phyloP scores from a whole-genome alignment of 805 yeast species.

The Yarrowia sp. region DNA sequence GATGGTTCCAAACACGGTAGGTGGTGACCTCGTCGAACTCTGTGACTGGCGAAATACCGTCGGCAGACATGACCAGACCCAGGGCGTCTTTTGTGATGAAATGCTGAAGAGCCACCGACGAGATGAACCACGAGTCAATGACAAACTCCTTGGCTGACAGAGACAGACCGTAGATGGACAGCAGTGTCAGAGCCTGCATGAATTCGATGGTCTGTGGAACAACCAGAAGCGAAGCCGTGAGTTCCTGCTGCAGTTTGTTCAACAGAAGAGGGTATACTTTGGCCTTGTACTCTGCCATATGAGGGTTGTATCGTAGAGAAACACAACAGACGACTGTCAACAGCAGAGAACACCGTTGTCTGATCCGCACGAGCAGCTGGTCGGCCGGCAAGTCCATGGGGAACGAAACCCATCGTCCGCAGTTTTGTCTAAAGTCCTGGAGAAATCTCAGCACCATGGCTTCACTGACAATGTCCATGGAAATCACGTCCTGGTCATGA shows the following conservation, averaged over 20 bases:
- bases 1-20: conserved; percentile 73
- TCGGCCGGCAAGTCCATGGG: conserved; percentile 61
- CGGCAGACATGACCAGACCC: conserved; percentile 45
- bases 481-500: conserved; percentile 57
- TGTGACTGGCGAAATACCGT: conserved; percentile 49
- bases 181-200: conserved; percentile 69
- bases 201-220: conserved; percentile 62
- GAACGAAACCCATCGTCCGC: conserved; percentile 80
- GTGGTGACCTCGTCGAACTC: conserved; percentile 62
- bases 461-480: conserved; percentile 57
- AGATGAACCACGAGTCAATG: conserved; percentile 74
- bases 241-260: conserved; percentile 58
- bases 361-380: conserved; percentile 57
- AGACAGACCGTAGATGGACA: conserved; percentile 70
- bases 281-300: conserved; percentile 50
- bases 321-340: conserved; percentile 70
- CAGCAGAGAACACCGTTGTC: conserved; percentile 63
- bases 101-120: conserved; percentile 69
- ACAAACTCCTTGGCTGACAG: conserved; percentile 60
- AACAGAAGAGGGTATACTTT: conserved; percentile 56
- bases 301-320: conserved; percentile 61
- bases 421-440: conserved; percentile 66
- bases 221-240: conserved; percentile 55
- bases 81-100: conserved; percentile 59
- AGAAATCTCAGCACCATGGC: conserved; percentile 60